Conservation (phyloP, 2,329 filamentous ascomycete species). For the Claviceps maximensis region DNA sequence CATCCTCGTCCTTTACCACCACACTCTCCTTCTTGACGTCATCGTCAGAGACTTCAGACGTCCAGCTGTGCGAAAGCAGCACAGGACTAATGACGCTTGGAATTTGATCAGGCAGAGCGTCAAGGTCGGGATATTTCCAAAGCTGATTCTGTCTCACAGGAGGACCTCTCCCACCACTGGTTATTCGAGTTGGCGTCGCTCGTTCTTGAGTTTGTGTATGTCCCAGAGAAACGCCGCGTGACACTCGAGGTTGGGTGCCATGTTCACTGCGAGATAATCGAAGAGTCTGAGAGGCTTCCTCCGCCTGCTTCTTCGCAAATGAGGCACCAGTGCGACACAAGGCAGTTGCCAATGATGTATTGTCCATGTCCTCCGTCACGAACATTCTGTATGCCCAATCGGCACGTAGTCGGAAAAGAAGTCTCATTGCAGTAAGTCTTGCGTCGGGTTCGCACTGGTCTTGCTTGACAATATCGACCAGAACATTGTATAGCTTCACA, state of each 20-base stretch:
- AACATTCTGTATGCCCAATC: slow-evolving; percentile 70
- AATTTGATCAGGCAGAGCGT: slow-evolving; percentile 37
- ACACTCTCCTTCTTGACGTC: too few species aligned
- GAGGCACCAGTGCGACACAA: slow-evolving; percentile 52
- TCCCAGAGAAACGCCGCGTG: slow-evolving; percentile 39
- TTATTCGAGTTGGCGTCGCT: slow-evolving; percentile 25
- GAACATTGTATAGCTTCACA: slow-evolving; percentile 43
- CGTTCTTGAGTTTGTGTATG: slow-evolving; percentile 33
- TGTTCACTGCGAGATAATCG: slow-evolving; percentile 33
- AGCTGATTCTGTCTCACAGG: slow-evolving; percentile 32
- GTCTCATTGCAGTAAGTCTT: slow-evolving; percentile 60
- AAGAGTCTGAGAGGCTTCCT: slow-evolving; percentile 34
- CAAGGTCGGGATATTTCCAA: slow-evolving; percentile 45
- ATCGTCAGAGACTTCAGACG: slow-evolving; percentile 1
- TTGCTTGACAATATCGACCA: slow-evolving; percentile 51
- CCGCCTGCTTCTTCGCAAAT: slow-evolving; percentile 34
- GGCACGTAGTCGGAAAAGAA: slow-evolving; percentile 70
- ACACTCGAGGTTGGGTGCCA: slow-evolving; percentile 23
- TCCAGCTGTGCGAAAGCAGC: slow-evolving; percentile 27
- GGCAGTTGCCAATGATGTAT: slow-evolving; percentile 56
- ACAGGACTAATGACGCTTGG: slow-evolving; percentile 35
- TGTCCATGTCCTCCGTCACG: slow-evolving; percentile 57
- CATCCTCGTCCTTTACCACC: slow-evolving; percentile 4
- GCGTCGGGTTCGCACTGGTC: slow-evolving; percentile 51
- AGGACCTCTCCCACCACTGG: slow-evolving; percentile 24